Evolutionary conservation across 2,329 filamentous ascomycete genomes (phyloP).

Genomic region (Clonostachys byssicola): DNA sequence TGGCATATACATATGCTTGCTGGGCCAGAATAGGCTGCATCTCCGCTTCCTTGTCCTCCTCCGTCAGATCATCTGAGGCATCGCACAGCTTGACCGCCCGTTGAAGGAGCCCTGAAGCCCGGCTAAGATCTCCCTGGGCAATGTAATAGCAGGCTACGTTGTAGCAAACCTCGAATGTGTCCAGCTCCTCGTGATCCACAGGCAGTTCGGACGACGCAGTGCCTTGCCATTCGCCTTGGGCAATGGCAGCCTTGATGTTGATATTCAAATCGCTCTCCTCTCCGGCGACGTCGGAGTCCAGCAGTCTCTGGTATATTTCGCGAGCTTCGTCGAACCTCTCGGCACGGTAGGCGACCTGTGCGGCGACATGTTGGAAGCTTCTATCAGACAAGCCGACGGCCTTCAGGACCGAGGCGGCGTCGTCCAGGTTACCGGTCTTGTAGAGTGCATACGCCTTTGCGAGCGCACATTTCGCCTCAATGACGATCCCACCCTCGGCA

Average conservation of each 20-base stretch:
- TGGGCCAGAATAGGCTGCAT: constrained; percentile 73
- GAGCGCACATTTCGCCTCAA: constrained; percentile 58
- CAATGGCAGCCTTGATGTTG: constrained; percentile 68
- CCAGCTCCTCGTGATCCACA: constrained; percentile 56
- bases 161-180: constrained; percentile 78
- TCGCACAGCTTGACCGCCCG: constrained; percentile 69
- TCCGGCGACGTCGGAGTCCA: constrained; percentile 39
- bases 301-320: constrained; percentile 58
- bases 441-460: constrained; percentile 83
- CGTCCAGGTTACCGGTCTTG: constrained; percentile 66
- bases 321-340: constrained; percentile 69
- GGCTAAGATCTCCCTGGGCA: constrained; percentile 61
- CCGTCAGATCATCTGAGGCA: constrained; percentile 65
- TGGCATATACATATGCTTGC: constrained; percentile 67
- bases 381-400: constrained; percentile 21
- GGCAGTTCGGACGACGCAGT: constrained; percentile 35
- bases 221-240: constrained; percentile 69
- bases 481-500: constrained; percentile 54
- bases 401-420: constrained; percentile 49
- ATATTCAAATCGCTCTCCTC: constrained; percentile 74
- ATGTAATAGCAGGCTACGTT: constrained; percentile 74
- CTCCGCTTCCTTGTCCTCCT: constrained; percentile 72
- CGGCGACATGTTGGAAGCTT: constrained; percentile 48
- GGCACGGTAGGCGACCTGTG: constrained; percentile 68
- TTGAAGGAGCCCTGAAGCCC: constrained; percentile 64